phyloP scores from a whole-genome alignment of 192 early-diverging fungal genomes.

The Kickxella alabastrina region DNA sequence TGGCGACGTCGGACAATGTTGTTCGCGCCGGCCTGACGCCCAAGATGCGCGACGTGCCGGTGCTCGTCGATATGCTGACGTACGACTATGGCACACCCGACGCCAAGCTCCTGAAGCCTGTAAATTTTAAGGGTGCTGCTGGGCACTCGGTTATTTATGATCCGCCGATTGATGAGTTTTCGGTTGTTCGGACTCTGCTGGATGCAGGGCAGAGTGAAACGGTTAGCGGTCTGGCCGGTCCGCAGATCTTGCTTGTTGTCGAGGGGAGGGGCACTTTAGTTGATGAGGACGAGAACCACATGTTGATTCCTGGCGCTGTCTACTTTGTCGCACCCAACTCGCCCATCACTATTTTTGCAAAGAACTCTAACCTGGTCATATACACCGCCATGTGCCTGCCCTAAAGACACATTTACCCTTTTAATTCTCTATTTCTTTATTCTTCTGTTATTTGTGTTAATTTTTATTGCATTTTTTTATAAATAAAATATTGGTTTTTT shows the following conservation, averaged over 20 bases:
- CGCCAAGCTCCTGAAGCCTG: conserved; percentile 73
- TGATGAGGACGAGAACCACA: conserved; percentile 23
- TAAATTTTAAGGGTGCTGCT: conserved; percentile 45
- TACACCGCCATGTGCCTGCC: conserved; percentile 16
- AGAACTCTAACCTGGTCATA: conserved; percentile 15
- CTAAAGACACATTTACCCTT: neutral
- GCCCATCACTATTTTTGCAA: conserved; percentile 45
- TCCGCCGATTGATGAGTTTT: conserved; percentile 96
- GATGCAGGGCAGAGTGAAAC: conserved; percentile 47
- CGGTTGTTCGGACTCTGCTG: conserved; percentile 67
- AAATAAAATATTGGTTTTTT: neutral
- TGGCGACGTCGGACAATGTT: conserved; percentile 97
- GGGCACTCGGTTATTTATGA: conserved; percentile 73
- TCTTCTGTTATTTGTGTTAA: neutral
- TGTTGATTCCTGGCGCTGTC: conserved; percentile 64
- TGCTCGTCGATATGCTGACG: conserved; percentile 88
- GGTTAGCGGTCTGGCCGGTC: conserved; percentile 65
- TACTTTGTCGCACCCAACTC: conserved; percentile 72
- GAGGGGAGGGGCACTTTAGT: conserved; percentile 61
- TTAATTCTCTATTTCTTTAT: neutral
- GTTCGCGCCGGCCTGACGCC: conserved; percentile 95
- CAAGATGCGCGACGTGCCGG: conserved; percentile 83
- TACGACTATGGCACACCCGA: conserved; percentile 79
- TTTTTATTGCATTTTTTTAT: neutral
- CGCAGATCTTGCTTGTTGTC: conserved; percentile 82